Evolutionary conservation across 768 basidiomycete species (phyloP), one percentile per base, ranked within the genome.

Genomic region (Kwoniella bestiolae): DNA sequence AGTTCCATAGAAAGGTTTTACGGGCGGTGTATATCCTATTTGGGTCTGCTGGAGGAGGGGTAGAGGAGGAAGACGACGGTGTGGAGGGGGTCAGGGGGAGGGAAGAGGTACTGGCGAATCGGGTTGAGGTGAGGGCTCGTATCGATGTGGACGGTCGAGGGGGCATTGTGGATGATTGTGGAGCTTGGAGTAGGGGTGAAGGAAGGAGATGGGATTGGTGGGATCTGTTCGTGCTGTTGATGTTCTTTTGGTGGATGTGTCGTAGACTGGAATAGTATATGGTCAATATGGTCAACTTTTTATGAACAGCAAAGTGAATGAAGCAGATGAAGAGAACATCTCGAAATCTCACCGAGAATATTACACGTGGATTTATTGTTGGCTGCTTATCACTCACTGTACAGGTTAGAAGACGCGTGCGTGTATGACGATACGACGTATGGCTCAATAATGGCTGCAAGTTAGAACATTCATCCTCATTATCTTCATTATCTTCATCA

Each of bases 1-100:
- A 88, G 82, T 87, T 85, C 83, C 88, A 91, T 79, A 92, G 88
- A 81, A 87, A 88, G 1, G 87, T 84, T 80, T 94, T 96, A 79
- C 90, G 89, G 77, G 87, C 86, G 56, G 85, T 85, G 79, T 92
- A 94, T 65, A 86, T 84, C 46, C 93, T 90, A 0, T 88, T 14
- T 3, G 69, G 44, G 6, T 53, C 51, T 16, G 28, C 28, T n/a
- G 60, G 23, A 32, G 56, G 9, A 16, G 64, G 60, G 5, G 56
- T 23, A 12, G 69, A 47, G 25, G 51, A 46, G 49, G 53, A n/a
- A 8, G 65, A 58, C 23, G 64, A 45, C 5, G 65, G 35, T 46
- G 64, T 7, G 12, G 63, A 18, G 29, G 59, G 35, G 16, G 66
- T 14, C 8, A 55, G 18, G 11, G 46, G 59, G 32, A 56, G 3